phyloP scores from a whole-genome alignment of 192 early-diverging fungal genomes.

The Funneliformis mosseae region DNA sequence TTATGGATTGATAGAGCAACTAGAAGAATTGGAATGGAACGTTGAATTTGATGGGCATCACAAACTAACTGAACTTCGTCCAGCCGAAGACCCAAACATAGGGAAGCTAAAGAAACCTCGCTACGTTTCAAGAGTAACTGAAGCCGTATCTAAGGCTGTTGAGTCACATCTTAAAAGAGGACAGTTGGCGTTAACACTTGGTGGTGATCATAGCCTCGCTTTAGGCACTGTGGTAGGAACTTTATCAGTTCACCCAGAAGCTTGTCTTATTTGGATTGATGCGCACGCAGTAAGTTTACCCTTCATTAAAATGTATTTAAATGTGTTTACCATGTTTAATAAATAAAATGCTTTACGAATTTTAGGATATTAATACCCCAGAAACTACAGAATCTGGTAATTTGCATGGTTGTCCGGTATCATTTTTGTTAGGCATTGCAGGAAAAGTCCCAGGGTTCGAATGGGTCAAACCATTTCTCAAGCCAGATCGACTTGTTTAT shows the following conservation, averaged over 20 bases:
- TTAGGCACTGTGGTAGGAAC: constrained; percentile 87
- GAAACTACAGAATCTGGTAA: constrained; percentile 86
- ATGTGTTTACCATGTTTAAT: neutral
- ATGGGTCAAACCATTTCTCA: constrained; percentile 83
- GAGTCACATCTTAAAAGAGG: constrained; percentile 62
- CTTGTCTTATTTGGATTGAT: constrained; percentile 95
- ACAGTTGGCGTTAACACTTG: constrained; percentile 86
- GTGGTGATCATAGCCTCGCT: constrained; percentile 95
- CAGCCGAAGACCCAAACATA: constrained; percentile 68
- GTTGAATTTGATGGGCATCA: constrained; percentile 79
- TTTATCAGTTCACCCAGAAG: constrained; percentile 70
- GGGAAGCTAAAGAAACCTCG: constrained; percentile 84
- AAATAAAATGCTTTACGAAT: neutral
- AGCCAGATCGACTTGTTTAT: constrained; percentile 81
- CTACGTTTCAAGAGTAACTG: constrained; percentile 79
- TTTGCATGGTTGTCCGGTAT: constrained; percentile 93
- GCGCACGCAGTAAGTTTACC: constrained; percentile 78
- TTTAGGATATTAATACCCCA: constrained; percentile 88
- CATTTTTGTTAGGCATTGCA: constrained; percentile 84
- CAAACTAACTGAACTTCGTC: constrained; percentile 68
- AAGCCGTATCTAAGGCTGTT: constrained; percentile 67
- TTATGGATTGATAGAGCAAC: constrained; percentile 82
- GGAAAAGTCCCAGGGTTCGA: constrained; percentile 63
- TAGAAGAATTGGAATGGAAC: constrained; percentile 77
- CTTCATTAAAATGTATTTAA: too few relatives aligned